Evolutionary conservation across 1,284 basidiomycete genomes (phyloP).

Genomic region (Pseudozyma flocculosa): DNA sequence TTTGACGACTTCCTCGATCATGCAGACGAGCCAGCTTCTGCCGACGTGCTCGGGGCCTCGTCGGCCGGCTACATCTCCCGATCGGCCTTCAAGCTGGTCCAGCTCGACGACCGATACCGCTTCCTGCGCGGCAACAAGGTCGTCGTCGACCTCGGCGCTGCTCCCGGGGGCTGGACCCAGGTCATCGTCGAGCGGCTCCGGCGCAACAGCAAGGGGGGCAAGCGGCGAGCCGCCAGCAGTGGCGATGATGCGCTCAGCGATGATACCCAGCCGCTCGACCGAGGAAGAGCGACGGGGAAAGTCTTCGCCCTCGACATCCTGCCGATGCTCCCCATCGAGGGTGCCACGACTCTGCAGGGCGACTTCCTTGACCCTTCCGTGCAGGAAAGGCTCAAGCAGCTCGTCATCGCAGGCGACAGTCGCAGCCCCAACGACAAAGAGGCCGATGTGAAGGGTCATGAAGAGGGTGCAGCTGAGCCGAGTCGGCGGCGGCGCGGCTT

Average conservation of each 20-base stretch:
- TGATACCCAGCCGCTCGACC: too few species aligned
- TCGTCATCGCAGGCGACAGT: too few species aligned
- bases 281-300: neutral
- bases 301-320: constrained; percentile 46
- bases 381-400: constrained; percentile 13
- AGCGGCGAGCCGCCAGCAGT: too few species aligned
- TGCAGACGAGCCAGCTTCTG: too few species aligned
- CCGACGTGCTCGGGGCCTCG: too few species aligned
- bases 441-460: too few species aligned
- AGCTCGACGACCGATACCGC: constrained; percentile 40
- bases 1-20: neutral
- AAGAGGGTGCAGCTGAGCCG: too few species aligned
- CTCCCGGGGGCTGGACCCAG: constrained; percentile 52
- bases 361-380: constrained; percentile 31
- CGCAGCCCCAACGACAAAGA: too few species aligned
- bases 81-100: constrained; percentile 50
- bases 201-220: too few species aligned
- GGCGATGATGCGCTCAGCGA: neutral
- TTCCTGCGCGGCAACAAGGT: constrained; percentile 30
- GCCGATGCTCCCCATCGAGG: constrained; percentile 16
- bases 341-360: constrained; percentile 32
- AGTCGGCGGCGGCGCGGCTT: constrained; percentile 6
- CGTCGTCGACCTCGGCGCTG: constrained; percentile 50
- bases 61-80: constrained; percentile 36
- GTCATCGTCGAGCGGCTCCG: constrained; percentile 22